Base-by-base conservation (phyloP, 345 rosid species). In the Trapa incisa region DNA sequence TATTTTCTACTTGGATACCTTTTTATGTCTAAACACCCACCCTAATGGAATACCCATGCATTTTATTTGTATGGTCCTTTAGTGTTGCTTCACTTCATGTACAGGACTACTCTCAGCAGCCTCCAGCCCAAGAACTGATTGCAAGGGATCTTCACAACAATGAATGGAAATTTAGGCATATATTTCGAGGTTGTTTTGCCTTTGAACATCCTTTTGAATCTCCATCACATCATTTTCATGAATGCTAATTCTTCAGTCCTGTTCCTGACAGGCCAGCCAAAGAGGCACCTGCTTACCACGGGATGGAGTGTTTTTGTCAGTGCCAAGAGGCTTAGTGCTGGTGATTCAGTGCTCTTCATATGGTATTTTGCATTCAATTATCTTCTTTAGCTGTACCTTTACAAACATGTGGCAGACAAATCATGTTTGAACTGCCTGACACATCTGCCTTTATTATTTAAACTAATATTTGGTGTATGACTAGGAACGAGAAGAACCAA, bases 291-390 rank as follows among this genome's bases (percentile, higher is more conserved):
- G 48, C 93, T 95, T 73, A 95, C 99, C 45, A 95, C 99, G 2
- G 99, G 99, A 66, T 95, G 99, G 99, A 95, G 99, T 77, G 97
- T 95, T 64, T 95, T 95, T 58, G 96, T 95, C 42, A 95, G 99
- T 72, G 96, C 98, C 66, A 95, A 95, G 79, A 80, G 98, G 75
- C 94, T 95, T 73, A 83, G 86, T 68, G 98, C 99, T 53, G 99
- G 99, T 33, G 99, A 95, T 68, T 89, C 99, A 0, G 97, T 95
- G 54, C 96, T 95, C 77, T 95, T 95, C 78, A 95, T 95, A 80
- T 95, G 99, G 99, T 95, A 80, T 12, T 22, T 22, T 47, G 91
- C 67, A 2, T 16, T n/a, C 52, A 22, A 41, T 41, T 2, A 36
- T 1, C 4, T 65, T 65, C 36, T 16, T 32, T 73, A 13, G 16